These are phyloP conservation scores for Astragalus membranaceus DNA, from an alignment of 306 rosid species.

Conservation along the genomic window DNA sequence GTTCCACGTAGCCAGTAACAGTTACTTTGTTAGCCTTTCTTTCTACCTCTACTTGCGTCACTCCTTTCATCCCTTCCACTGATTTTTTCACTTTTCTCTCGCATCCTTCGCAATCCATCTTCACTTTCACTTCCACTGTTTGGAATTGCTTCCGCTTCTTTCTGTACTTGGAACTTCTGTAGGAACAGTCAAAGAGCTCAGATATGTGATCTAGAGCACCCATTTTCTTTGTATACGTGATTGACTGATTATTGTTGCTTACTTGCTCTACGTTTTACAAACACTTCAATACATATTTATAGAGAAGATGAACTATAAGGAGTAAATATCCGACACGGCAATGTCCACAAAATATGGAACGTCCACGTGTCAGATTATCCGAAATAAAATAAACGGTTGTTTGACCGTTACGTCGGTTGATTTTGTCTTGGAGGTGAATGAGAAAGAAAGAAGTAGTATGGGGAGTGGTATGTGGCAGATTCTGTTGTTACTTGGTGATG, in stretches of 20 bases:
- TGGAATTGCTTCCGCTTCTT: conserved; percentile 54
- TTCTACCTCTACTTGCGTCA: conserved; percentile 52
- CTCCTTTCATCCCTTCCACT: conserved; percentile 81
- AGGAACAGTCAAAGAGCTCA: conserved; percentile 36
- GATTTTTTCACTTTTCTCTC: conserved; percentile 66
- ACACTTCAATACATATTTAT: not conserved
- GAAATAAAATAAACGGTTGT: not conserved
- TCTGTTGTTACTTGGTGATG: no score
- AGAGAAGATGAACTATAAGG: not conserved
- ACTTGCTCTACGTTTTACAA: not conserved
- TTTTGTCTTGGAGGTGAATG: not conserved
- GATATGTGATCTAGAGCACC: conserved; percentile 51
- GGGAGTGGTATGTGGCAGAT: no score
- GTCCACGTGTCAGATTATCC: not conserved
- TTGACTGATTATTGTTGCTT: not conserved
- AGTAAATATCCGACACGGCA: not conserved
- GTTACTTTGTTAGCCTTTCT: conserved; percentile 66
- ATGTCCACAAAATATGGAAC: not conserved
- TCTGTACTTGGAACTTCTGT: conserved; percentile 9
- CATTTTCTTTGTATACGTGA: conserved; percentile 1
- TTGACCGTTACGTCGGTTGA: not conserved
- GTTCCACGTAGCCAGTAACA: conserved; percentile 62
- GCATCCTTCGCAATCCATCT: conserved; percentile 88
- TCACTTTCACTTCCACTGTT: conserved; percentile 87
- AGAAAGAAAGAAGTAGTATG: no score